These are phyloP conservation scores for Ceriops tagal DNA, from an alignment of 345 rosid genomes.

Conservation along the genomic window DNA sequence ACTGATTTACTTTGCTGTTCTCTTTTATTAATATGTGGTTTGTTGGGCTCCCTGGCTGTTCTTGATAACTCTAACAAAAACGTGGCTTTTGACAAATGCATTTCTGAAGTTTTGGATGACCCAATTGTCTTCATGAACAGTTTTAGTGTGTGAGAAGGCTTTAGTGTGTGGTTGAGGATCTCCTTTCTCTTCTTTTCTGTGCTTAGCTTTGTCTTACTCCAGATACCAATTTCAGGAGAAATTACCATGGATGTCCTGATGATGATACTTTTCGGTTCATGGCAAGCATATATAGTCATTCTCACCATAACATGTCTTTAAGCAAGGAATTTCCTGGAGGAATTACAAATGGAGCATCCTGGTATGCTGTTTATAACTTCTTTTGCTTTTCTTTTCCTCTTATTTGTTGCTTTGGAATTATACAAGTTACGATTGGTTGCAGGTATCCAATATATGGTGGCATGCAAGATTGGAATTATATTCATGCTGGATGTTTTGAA, in stretches of 20 bases:
- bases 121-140: background rate
- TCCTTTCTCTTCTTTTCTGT: conserved; percentile 5
- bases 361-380: conserved; percentile 40
- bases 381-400: background rate
- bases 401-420: conserved; percentile 6
- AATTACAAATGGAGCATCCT: conserved; percentile 89
- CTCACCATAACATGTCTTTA: conserved; percentile 86
- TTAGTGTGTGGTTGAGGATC: conserved; percentile 4
- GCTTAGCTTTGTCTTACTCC: conserved; percentile 4
- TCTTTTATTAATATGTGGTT: conserved; percentile 3
- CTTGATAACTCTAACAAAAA: background rate
- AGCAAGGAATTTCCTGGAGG: conserved; percentile 89
- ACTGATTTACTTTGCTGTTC: conserved; percentile 5
- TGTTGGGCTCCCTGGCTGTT: background rate
- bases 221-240: conserved; percentile 52
- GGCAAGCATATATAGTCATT: conserved; percentile 74
- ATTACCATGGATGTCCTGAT: conserved; percentile 85
- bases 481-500: conserved; percentile 91
- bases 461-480: conserved; percentile 99
- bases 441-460: conserved; percentile 99
- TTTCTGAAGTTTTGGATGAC: background rate
- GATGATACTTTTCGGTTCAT: conserved; percentile 75
- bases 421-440: conserved; percentile 26
- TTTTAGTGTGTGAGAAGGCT: background rate
- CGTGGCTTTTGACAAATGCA: background rate